Percentiles rank a stretch among this genome's conserved stretches.
These are phyloP conservation scores for Inonotus hispidus DNA, from an alignment of 1,284 basidiomycete genomes.

Conservation along the genomic window DNA sequence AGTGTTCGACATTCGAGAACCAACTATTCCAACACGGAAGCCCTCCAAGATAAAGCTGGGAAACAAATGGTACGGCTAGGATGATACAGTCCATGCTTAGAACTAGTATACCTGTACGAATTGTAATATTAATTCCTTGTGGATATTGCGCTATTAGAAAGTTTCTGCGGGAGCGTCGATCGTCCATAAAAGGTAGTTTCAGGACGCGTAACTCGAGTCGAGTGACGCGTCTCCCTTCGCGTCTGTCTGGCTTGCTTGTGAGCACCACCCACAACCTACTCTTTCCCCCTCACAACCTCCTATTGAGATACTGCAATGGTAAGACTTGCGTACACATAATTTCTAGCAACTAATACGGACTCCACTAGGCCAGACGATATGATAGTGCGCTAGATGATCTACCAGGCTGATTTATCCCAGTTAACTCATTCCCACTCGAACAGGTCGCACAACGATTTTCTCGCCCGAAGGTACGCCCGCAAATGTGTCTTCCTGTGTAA, in stretches of 20 bases:
- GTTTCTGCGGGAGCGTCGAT: not conserved
- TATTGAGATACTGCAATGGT: not conserved
- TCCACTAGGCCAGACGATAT: slow-evolving; percentile 74
- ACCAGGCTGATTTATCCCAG: not conserved
- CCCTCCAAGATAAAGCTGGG: slow-evolving; percentile 49
- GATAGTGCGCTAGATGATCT: slow-evolving; percentile 61
- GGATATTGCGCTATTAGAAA: not conserved
- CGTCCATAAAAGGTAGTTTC: not conserved
- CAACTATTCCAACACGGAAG: slow-evolving; percentile 62
- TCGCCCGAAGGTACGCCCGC: slow-evolving; percentile 78
- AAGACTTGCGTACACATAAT: not conserved
- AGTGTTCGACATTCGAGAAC: slow-evolving; percentile 68
- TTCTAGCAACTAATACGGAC: not conserved
- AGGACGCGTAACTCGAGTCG: slow-evolving; percentile 9
- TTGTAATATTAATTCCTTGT: too few species aligned
- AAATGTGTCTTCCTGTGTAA: not conserved
- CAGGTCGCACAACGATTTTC: slow-evolving; percentile 92
- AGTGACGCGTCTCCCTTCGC: slow-evolving; percentile 10
- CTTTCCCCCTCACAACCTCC: not conserved
- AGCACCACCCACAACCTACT: not conserved
- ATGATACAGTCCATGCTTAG: not conserved
- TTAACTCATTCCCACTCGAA: not conserved
- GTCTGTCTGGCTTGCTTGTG: not conserved
- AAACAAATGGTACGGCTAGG: slow-evolving; percentile 62
- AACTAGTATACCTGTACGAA: not conserved